Base-by-base conservation (phyloP, 768 basidiomycete genomes). In the Lentinula edodes region DNA sequence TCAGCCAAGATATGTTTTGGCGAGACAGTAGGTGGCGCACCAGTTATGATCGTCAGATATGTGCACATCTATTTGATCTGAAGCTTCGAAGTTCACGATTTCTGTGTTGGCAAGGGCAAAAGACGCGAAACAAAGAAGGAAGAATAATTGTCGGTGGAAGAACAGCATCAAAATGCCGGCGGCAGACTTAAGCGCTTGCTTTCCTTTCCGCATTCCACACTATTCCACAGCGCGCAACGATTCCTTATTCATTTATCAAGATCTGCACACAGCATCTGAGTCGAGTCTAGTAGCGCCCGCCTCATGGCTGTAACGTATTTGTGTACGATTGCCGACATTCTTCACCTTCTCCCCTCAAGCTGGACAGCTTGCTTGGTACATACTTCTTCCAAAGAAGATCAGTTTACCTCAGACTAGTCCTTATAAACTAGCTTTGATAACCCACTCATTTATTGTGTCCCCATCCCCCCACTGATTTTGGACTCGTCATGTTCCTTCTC, bases 11-110 rank as follows among this genome's bases (percentile, higher is more conserved):
- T 6, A 28, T 18, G 18, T 38, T 57, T 15, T 8, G 9, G 12
- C 20, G 18, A 5, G 10, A 3, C 7, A 8, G 18, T 10, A 46
- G 46, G 20, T 34, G 3, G 6, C 32, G 28, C 13, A 59, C 58
- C 58, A 59, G 5, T 23, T 12, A 45, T 59, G 3, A 23, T 15
- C 58, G 4, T n/a, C 38, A 39, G 15, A 4, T 35, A 59, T 16
- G 10, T 50, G 7, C 6, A 28, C 38, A 36, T 36, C 23, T 35
- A 48, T 16, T 13, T 59, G 58, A 1, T 50, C 42, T 10, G 58
- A 59, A 10, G 58, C 58, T 16, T 59, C 58, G 28, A 59, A 59
- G n/a, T 59, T 59, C 16, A 59, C 36, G 1, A 59, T 59, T 12
- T 59, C 58, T 6, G 58, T 59, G 58, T 59, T 59, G 45, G 58